Conservation (phyloP, 2,329 filamentous ascomycete genomes). For the Trichoderma guizhouense region DNA sequence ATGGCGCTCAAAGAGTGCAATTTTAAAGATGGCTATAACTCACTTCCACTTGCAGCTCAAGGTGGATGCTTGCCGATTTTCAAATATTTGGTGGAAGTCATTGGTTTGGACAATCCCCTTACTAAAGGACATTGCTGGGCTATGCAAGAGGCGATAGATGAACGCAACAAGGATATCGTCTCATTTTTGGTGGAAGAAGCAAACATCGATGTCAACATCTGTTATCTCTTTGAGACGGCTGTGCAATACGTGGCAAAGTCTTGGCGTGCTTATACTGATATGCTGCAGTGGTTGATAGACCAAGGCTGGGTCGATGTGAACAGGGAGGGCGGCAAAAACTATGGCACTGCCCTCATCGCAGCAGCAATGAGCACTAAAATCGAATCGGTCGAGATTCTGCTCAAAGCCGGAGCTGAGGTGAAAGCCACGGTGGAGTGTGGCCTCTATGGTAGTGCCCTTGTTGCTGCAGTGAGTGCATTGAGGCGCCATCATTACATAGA, state of each 20-base stretch:
- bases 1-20: not conserved
- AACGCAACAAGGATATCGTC: not conserved
- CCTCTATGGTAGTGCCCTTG: not conserved
- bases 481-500: not conserved
- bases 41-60: not conserved
- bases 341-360: not conserved
- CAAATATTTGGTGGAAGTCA: not conserved
- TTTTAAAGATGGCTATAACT: not conserved
- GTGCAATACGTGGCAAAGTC: too few species aligned
- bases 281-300: not conserved
- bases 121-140: not conserved
- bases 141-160: not conserved
- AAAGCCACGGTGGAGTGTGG: not conserved
- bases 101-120: not conserved
- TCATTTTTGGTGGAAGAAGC: not conserved
- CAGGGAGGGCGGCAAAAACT: fast-evolving
- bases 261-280: not conserved
- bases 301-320: not conserved
- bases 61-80: not conserved
- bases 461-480: not conserved
- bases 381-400: not conserved
- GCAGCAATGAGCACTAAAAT: too few species aligned
- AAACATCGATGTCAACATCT: not conserved
- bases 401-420: not conserved
- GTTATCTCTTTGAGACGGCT: fast-evolving